phyloP scores from a whole-genome alignment of 1,284 basidiomycete species.

The Macrocybe sp. region DNA sequence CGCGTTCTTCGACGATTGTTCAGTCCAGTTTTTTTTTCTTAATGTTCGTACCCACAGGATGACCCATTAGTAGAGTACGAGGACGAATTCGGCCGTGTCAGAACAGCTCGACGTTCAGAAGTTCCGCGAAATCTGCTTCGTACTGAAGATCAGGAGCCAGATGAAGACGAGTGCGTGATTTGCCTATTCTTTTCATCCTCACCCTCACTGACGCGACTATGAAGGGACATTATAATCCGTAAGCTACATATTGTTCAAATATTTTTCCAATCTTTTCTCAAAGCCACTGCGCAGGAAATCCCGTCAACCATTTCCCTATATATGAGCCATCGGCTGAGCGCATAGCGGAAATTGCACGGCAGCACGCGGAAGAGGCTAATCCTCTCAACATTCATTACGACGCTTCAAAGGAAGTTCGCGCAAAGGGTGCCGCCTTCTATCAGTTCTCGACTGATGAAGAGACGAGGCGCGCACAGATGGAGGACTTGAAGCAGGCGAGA shows the following conservation, averaged over 20 bases:
- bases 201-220: slow-evolving; percentile 5
- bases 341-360: slow-evolving; percentile 70
- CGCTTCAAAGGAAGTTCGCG: slow-evolving; percentile 73
- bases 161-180: slow-evolving; percentile 53
- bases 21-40: not conserved
- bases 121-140: slow-evolving; percentile 64
- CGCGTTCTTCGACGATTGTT: slow-evolving; percentile 19
- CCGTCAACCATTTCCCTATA: slow-evolving; percentile 76
- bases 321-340: slow-evolving; percentile 83
- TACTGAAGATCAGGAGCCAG: slow-evolving; percentile 30
- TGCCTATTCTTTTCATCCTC: slow-evolving; percentile 2
- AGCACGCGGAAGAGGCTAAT: slow-evolving; percentile 68
- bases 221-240: slow-evolving; percentile 56
- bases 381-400: slow-evolving; percentile 81
- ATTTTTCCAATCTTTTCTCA: slow-evolving; percentile 1
- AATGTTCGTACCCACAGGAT: slow-evolving; percentile 31
- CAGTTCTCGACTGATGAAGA: slow-evolving; percentile 84
- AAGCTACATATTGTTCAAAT: slow-evolving; percentile 36
- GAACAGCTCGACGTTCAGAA: slow-evolving; percentile 67
- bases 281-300: slow-evolving; percentile 52
- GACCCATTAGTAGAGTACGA: slow-evolving; percentile 82
- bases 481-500: slow-evolving; percentile 60
- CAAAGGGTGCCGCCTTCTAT: slow-evolving; percentile 88
- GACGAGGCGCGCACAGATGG: slow-evolving; percentile 72
- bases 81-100: slow-evolving; percentile 80